Evolutionary conservation across 768 basidiomycete species (phyloP).

Genomic region (Calocera cornea): DNA sequence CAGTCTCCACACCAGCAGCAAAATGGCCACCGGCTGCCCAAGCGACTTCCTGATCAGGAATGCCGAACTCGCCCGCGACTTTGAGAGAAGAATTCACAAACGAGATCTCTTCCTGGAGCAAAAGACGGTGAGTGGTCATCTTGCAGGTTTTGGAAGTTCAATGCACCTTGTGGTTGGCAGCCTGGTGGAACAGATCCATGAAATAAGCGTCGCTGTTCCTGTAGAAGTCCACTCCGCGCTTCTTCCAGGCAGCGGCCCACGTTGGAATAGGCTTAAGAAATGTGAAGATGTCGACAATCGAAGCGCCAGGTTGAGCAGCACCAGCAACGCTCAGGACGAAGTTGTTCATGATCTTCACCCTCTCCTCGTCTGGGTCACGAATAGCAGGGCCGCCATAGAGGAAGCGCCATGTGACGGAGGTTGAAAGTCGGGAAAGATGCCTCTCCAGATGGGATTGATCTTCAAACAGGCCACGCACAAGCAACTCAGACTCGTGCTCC

Average conservation of each 20-base stretch:
- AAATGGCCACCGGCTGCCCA: not conserved
- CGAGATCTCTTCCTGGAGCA: not conserved
- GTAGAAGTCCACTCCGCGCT: not conserved
- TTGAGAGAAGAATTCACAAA: not conserved
- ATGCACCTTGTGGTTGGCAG: not conserved
- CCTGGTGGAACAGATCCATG: conserved; percentile 3
- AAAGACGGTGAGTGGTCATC: not conserved
- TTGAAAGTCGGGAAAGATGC: not conserved
- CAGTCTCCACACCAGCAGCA: not conserved
- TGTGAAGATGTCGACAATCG: not conserved
- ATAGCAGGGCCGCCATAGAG: not conserved
- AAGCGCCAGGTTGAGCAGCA: not conserved
- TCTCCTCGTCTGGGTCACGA: not conserved
- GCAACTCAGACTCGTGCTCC: conserved; percentile 1
- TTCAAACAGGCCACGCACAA: not conserved
- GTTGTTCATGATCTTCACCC: not conserved
- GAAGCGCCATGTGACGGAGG: not conserved
- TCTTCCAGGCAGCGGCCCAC: not conserved
- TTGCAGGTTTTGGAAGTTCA: not conserved
- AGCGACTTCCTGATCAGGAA: conserved; percentile 2
- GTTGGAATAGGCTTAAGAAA: not conserved
- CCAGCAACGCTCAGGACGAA: not conserved
- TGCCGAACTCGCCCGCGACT: not conserved
- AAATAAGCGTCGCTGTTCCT: not conserved
- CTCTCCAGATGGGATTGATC: not conserved